Percentiles rank a stretch among this genome's conserved stretches.
phyloP scores from a whole-genome alignment of 805 yeast genomes.

The Candida tallmaniae region DNA sequence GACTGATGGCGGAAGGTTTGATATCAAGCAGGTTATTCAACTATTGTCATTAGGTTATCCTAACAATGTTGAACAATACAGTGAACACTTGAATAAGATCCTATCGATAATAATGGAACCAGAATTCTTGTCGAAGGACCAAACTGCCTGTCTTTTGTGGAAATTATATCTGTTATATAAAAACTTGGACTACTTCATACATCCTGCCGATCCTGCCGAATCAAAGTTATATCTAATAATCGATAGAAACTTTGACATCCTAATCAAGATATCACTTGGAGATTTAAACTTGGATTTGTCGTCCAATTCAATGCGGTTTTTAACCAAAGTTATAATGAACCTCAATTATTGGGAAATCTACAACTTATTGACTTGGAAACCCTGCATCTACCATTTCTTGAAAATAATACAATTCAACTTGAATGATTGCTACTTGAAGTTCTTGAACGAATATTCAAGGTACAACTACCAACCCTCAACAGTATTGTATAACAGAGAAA shows the following conservation, averaged over 20 bases:
- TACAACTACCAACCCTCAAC: slow-evolving; percentile 10
- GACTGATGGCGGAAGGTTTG: slow-evolving; percentile 21
- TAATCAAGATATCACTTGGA: slow-evolving; percentile 32
- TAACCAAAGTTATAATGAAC: slow-evolving; percentile 33
- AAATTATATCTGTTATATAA: slow-evolving; percentile 24
- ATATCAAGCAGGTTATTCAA: slow-evolving; percentile 11
- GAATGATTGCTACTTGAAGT: slow-evolving; percentile 34
- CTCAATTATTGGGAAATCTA: slow-evolving; percentile 44
- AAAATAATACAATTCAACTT: slow-evolving; percentile 35
- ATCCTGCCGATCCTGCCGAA: slow-evolving; percentile 22
- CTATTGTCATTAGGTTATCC: slow-evolving; percentile 26
- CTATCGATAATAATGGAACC: slow-evolving; percentile 15
- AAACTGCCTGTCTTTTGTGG: slow-evolving; percentile 15
- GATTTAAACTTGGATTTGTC: slow-evolving; percentile 27
- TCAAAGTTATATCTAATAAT: slow-evolving; percentile 30
- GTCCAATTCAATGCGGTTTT: slow-evolving; percentile 30
- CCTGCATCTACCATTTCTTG: slow-evolving; percentile 38
- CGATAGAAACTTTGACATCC: slow-evolving; percentile 35
- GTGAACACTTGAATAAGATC: slow-evolving; percentile 33
- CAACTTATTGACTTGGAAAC: slow-evolving; percentile 38
- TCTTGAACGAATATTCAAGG: slow-evolving; percentile 28
- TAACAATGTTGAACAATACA: slow-evolving; percentile 27
- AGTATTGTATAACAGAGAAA: slow-evolving; percentile 7
- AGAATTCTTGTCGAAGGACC: slow-evolving; percentile 8
- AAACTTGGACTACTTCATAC: slow-evolving; percentile 17